Evolutionary conservation across 495 filamentous ascomycete species (phyloP), one percentile per base, ranked within the genome.

Genomic region (Talaromyces trachyspermus): DNA sequence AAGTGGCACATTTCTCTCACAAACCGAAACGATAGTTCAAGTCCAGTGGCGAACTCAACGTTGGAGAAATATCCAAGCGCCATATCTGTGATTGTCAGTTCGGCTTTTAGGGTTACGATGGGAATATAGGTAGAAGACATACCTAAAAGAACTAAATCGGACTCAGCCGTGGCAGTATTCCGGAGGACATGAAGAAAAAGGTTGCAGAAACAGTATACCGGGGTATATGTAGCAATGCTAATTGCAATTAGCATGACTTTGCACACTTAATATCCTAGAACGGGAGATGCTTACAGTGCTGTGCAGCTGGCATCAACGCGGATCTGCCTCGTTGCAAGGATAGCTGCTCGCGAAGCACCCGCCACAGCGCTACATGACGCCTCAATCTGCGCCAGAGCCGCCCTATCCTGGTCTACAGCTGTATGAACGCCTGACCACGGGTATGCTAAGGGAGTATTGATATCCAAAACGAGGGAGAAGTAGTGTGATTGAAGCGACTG

Each of bases 401-500:
- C 27, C 27, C 6, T 30, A 30, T 30, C 27, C 12, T 30, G 27
- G 27, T 30, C 27, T 30, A 30, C 12, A 30, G 27, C 6, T 30
- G 27, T 30, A 30, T 30, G 27, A 30, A 30, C 27, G 27, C 27
- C 27, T 30, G 27, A 30, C 27, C 27, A 30, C 27, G 27, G 27
- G 27, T 30, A 30, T 6, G 27, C 27, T 30, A 30, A 30, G 12
- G 27, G 27, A 30, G 27, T 30, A 12, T 30, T 43, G 29, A 42
- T 11, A 30, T 19, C 6, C 10, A 19, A 32, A 33, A 14, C 15
- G 33, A 17, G 14, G 33, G 43, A 45, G 29, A 27, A 37, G 41
- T n/a, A 46, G 29, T 30, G 24, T 44, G 6, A 38, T 36, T 38
- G 43, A 45, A 49, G 46, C 24, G 41, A 40, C 12, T 30, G 27